Percentiles rank a stretch among this genome's conserved stretches.
These are phyloP conservation scores for Fusarium anguioides DNA, from an alignment of 2,329 filamentous ascomycete species.

Conservation along the genomic window DNA sequence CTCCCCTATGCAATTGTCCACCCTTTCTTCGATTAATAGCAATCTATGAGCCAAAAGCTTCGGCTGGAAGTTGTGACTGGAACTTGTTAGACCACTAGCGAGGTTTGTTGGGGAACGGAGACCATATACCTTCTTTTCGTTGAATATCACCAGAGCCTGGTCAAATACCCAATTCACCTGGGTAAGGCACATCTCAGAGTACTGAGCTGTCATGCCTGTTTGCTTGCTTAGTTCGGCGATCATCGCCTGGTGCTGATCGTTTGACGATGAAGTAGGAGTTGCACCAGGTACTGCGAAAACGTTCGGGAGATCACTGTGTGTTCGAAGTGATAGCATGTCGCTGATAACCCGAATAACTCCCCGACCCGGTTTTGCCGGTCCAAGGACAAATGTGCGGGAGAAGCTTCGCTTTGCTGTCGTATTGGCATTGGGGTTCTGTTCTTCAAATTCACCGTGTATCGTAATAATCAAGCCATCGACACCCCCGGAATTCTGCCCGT, in stretches of 20 bases:
- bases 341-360: conserved; percentile 79
- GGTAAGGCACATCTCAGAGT: conserved; percentile 82
- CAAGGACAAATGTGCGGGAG: conserved; percentile 82
- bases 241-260: conserved; percentile 72
- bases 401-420: conserved; percentile 78
- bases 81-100: conserved; percentile 18
- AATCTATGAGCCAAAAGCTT: conserved; percentile 55
- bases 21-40: conserved; percentile 1
- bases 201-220: conserved; percentile 83
- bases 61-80: conserved; percentile 59
- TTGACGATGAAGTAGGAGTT: conserved; percentile 28
- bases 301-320: conserved; percentile 66
- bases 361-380: conserved; percentile 74
- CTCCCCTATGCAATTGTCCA: conserved; percentile 1
- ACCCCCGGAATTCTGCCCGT: conserved; percentile 69
- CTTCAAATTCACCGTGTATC: conserved; percentile 87
- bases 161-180: conserved; percentile 85
- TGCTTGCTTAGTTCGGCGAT: conserved; percentile 79
- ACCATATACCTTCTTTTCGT: conserved; percentile 74
- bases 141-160: conserved; percentile 78
- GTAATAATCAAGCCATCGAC: conserved; percentile 83
- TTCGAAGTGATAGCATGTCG: conserved; percentile 80
- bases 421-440: conserved; percentile 68
- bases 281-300: conserved; percentile 50
- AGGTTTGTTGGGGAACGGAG: not conserved